Evolutionary conservation across 441 rosid species (phyloP), one percentile per base, ranked within the genome.

Genomic region (Melastoma candidum): DNA sequence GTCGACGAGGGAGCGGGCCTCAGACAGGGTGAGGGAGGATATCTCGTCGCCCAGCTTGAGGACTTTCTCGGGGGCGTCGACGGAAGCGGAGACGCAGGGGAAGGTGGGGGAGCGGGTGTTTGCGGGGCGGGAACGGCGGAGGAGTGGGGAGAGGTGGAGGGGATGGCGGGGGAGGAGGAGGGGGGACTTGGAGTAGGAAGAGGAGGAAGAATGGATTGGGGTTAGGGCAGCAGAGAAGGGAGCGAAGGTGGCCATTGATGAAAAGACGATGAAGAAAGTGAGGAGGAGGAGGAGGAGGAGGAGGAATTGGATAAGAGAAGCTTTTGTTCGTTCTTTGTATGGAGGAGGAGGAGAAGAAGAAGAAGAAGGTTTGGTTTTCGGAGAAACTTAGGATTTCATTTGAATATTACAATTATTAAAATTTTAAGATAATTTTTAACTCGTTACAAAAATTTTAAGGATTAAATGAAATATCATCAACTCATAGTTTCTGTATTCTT

Each of bases 1-100:
- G 64, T 86, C 90, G 41, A 86, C 94, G 47, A 86, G 83, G 22
- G 59, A 48, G 29, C 89, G 85, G 12, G 95, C 93, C 69, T 85
- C 97, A 49, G 71, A 82, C 13, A 89, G 87, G n/a, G 93, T 85
- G 1, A 89, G 71, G 6, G 74, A 61, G 9, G 95, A 78, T 66
- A 86, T 86, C 10, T 84, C 79, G 1, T 77, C 22, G 12, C 88
- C 97, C 2, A 82, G 79, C 10, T 82, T 80, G 63, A 77, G 82
- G 67, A 86, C 82, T 61, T 86, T 89, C 46, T 84, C 90, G 0
- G 92, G 85, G 0, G 92, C 87, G 32, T 75, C 70, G 13, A 81
- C 81, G 65, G 90, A 84, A 58, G 74, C 3, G 44, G 82, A 12
- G n/a, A 79, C 90, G 26, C 76, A 78, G 77, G 77, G 22, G 60